Conservation (phyloP, 2,329 filamentous ascomycete species). For the Beauveria caledonica region DNA sequence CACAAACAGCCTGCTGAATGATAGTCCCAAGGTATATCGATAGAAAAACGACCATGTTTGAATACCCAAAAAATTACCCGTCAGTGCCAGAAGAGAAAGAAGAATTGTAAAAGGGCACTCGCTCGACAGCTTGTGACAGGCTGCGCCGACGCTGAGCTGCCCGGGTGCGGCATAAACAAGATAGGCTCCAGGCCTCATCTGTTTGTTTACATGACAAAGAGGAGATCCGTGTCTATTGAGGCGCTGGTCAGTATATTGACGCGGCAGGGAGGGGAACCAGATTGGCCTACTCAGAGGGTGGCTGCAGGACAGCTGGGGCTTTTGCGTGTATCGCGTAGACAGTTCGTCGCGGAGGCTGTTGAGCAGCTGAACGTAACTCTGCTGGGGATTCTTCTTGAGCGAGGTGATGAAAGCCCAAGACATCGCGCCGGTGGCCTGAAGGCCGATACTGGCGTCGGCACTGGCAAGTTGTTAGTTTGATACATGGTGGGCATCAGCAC, state of each 20-base stretch:
- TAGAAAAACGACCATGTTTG: not conserved
- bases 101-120: not conserved
- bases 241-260: slow-evolving; percentile 17
- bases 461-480: slow-evolving; percentile 36
- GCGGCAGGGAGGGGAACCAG: slow-evolving; percentile 15
- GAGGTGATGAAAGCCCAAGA: slow-evolving; percentile 93
- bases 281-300: slow-evolving; percentile 76
- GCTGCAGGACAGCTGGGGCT: slow-evolving; percentile 93
- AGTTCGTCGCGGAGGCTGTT: slow-evolving; percentile 96
- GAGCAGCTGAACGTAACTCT: slow-evolving; percentile 93
- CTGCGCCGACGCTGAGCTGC: not conserved
- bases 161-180: not conserved
- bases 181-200: not conserved
- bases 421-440: slow-evolving; percentile 94
- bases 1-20: slow-evolving; percentile 3
- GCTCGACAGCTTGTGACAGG: not conserved
- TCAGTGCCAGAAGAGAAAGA: not conserved
- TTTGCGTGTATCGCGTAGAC: slow-evolving; percentile 79
- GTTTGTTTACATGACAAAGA: slow-evolving; percentile 50
- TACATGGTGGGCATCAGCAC: too few relatives aligned
- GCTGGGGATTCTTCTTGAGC: slow-evolving; percentile 92
- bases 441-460: slow-evolving; percentile 83
- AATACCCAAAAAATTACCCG: slow-evolving; percentile 8
- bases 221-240: slow-evolving; percentile 48
- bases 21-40: slow-evolving; percentile 9